Conservation (phyloP, 2,329 filamentous ascomycete genomes). For the Calonectria multiphialidica region DNA sequence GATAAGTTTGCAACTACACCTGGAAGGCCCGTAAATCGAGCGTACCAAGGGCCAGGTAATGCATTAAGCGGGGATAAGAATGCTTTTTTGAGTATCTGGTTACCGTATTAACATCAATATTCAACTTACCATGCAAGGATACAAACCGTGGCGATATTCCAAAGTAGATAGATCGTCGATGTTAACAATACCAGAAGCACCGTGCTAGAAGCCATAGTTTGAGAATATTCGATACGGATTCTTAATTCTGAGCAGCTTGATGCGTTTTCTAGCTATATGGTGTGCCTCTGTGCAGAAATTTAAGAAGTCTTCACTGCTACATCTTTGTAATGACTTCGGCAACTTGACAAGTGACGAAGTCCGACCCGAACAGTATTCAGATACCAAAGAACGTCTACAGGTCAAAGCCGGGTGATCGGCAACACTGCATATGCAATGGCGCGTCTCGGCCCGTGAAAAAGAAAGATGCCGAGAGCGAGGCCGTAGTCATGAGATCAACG, state of each 20-base stretch:
- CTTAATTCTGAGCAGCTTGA: too few species aligned
- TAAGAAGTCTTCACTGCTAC: neutral
- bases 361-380: neutral
- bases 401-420: neutral
- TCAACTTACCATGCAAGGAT: neutral
- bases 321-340: too few species aligned
- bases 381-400: neutral
- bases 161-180: neutral
- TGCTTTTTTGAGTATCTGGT: neutral
- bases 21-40: neutral
- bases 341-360: too few species aligned
- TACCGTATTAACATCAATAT: neutral
- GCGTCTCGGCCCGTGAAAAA: neutral
- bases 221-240: neutral
- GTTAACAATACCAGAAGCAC: neutral
- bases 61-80: neutral
- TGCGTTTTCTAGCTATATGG: neutral
- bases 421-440: neutral
- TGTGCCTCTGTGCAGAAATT: neutral
- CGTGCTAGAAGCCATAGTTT: neutral
- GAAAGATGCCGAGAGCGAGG: neutral
- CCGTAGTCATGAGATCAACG: fast-evolving
- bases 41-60: neutral
- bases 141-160: neutral
- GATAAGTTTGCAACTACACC: neutral